Base-by-base conservation (phyloP, 2,329 filamentous ascomycete species). In the Colletotrichum gigasporum region DNA sequence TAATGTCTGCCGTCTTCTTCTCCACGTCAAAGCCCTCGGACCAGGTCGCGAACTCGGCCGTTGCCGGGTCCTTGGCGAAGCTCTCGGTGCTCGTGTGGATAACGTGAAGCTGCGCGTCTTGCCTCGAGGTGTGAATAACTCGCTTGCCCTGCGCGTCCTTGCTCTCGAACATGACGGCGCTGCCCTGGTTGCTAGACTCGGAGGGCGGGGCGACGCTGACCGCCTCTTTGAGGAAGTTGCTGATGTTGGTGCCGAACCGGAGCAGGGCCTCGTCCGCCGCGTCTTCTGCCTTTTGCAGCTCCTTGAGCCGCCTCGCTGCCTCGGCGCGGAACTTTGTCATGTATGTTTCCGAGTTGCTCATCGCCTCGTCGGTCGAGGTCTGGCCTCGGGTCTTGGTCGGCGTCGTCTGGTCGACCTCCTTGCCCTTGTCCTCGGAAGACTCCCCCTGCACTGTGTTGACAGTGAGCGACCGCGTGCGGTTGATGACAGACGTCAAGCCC, bases 71-170 rank as follows among this genome's bases (percentile, higher is more conserved):
- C 73, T 91, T 91, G 58, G 87, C 87, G 78, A 98, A 97, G 71
- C 90, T 92, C 67, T 96, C 91, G 37, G 90, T 78, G 18, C 89
- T 91, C 4, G 93, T 94, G 77, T 99, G 96, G 64, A 99, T 94
- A 32, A 97, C 94, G 74, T 99, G 95, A 66, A 99, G 82, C 78
- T 98, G 96, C 1, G 96, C 96, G 73, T 99, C 96, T 74, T 97
- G 95, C 66, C 96, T 87, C 53, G 94, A 97, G 1, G 93, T 92
- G 76, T 99, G 96, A 68, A 98, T 97, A 14, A 98, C 93, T 58
- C 96, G 87, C 83, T 96, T 97, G 24, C 94, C 95, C 51, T 89
- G 87, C 5, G 91, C 89, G 77, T 97, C 95, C 76, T 95, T 97
- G 74, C 93, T 97, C 80, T 98, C 96, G 72, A 98, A 99, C 4